Percentiles rank a stretch among this genome's conserved stretches.
These are phyloP conservation scores for Talaromyces piceae DNA, from an alignment of 2,329 filamentous ascomycete genomes.

Conservation along the genomic window DNA sequence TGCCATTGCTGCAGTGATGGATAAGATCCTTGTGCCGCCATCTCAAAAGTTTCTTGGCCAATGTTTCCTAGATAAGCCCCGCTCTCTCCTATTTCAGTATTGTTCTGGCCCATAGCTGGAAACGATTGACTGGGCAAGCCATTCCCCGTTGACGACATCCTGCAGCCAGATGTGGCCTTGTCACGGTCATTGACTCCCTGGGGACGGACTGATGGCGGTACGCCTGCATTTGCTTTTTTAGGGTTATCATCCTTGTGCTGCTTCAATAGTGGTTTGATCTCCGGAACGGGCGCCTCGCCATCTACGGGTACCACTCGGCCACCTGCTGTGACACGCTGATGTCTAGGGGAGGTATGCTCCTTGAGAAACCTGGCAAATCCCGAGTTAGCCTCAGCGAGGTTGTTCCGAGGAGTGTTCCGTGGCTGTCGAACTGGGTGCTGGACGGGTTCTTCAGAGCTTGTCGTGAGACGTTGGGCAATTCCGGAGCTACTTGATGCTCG, in stretches of 20 bases:
- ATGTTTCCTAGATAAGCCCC: background rate
- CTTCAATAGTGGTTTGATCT: constrained; percentile 24
- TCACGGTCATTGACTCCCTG: background rate
- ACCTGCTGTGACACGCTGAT: constrained; percentile 43
- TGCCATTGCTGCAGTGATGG: constrained; percentile 8
- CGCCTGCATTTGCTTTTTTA: background rate
- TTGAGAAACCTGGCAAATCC: constrained; percentile 42
- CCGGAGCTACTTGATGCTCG: constrained; percentile 10
- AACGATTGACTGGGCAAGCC: background rate
- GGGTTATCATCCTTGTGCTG: constrained; percentile 12
- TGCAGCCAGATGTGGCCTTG: background rate
- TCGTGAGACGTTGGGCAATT: constrained; percentile 3
- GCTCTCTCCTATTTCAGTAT: background rate
- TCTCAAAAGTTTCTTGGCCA: background rate
- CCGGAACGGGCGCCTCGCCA: constrained; percentile 25
- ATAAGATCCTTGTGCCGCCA: constrained; percentile 1
- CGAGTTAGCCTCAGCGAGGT: constrained; percentile 27
- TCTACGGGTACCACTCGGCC: constrained; percentile 44
- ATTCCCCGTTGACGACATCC: constrained; percentile 4
- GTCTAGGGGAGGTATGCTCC: constrained; percentile 41
- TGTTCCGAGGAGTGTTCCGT: constrained; percentile 25
- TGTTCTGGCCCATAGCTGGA: background rate
- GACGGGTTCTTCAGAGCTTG: constrained; percentile 13
- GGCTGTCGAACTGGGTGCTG: constrained; percentile 24
- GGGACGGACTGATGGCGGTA: background rate